Evolutionary conservation across 768 basidiomycete species (phyloP).

Genomic region (Porpolomopsis calyptriformis): DNA sequence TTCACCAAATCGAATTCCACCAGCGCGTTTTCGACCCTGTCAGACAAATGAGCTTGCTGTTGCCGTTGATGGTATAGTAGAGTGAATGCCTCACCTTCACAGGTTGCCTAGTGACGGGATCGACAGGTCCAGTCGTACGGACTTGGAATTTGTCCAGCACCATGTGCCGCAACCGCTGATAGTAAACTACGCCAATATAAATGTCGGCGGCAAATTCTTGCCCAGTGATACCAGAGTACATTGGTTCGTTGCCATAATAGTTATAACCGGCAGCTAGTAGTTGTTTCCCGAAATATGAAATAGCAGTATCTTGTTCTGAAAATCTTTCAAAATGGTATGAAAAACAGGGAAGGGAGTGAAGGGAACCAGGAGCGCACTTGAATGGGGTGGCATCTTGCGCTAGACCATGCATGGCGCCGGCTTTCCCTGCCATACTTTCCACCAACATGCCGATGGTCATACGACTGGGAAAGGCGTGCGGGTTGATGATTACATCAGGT

Average conservation of each 20-base stretch:
- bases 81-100: constrained; percentile 61
- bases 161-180: constrained; percentile 98
- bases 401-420: constrained; percentile 95
- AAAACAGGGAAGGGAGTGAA: constrained; percentile 2
- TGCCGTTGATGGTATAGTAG: constrained; percentile 3
- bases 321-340: constrained; percentile 44
- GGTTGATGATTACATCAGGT: constrained; percentile 98
- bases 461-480: constrained; percentile 96
- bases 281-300: constrained; percentile 96
- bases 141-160: constrained; percentile 99
- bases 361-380: constrained; percentile 46
- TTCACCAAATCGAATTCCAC: constrained; percentile 98
- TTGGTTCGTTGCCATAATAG: constrained; percentile 98
- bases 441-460: constrained; percentile 99
- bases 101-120: constrained; percentile 90
- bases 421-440: constrained; percentile 99
- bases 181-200: constrained; percentile 97
- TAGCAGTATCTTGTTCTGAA: constrained; percentile 92
- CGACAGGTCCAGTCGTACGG: constrained; percentile 94
- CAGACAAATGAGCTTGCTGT: background rate
- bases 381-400: constrained; percentile 99
- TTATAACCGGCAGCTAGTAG: constrained; percentile 91
- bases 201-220: constrained; percentile 98
- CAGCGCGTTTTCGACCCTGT: constrained; percentile 93
- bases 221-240: constrained; percentile 99